These are phyloP conservation scores for Yamadazyma kitorensis DNA, from an alignment of 805 yeast species.

Conservation along the genomic window DNA sequence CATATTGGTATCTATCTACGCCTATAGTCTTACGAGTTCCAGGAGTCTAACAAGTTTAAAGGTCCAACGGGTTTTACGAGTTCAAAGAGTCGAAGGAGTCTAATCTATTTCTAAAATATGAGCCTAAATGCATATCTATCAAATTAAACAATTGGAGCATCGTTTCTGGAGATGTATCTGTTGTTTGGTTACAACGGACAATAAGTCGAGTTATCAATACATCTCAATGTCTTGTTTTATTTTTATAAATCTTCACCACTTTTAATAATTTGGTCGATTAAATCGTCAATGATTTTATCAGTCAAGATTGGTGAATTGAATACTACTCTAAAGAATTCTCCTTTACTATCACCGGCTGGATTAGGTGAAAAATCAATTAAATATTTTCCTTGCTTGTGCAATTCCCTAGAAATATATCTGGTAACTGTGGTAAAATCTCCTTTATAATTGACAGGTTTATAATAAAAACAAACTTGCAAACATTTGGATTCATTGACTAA, in stretches of 20 bases:
- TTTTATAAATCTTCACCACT: conserved; percentile 28
- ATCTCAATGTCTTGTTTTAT: no score
- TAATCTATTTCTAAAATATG: no score
- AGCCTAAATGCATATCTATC: no score
- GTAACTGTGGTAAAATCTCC: conserved; percentile 53
- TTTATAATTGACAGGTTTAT: conserved; percentile 42
- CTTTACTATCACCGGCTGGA: conserved; percentile 47
- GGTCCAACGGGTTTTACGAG: no score
- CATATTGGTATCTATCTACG: no score
- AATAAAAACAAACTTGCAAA: conserved; percentile 80
- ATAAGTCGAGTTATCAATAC: no score
- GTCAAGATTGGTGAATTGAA: conserved; percentile 65
- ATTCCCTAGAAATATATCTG: conserved; percentile 54
- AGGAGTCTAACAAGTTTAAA: no score
- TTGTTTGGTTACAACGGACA: no score
- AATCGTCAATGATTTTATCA: conserved; percentile 32
- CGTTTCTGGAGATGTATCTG: no score
- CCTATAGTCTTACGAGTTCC: no score
- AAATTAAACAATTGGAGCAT: no score
- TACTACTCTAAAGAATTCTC: conserved; percentile 84
- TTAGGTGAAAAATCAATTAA: conserved; percentile 78
- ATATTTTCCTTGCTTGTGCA: conserved; percentile 64
- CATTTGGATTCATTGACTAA: conserved; percentile 66
- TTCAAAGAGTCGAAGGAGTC: no score
- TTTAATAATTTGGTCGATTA: conserved; percentile 28